These are phyloP conservation scores for Alnus glutinosa DNA, from an alignment of 306 rosid genomes.

Conservation along the genomic window DNA sequence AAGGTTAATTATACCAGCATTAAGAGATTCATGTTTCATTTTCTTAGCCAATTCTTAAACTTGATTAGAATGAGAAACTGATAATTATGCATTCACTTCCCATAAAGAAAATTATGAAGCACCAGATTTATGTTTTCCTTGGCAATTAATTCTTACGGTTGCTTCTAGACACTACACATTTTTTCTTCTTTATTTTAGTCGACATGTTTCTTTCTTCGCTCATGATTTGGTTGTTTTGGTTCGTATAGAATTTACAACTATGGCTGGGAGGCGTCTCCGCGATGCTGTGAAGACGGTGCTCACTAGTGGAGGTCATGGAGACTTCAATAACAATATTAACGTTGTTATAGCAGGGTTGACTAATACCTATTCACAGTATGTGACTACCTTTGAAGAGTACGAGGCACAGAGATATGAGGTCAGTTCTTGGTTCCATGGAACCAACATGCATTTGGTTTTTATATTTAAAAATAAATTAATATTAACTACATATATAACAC, in stretches of 20 bases:
- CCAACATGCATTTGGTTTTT: background rate
- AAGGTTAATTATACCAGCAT: background rate
- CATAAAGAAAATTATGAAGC: background rate
- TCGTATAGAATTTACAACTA: slow-evolving; percentile 76
- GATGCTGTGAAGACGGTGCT: slow-evolving; percentile 76
- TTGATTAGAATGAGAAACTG: background rate
- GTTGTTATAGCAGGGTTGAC: slow-evolving; percentile 85
- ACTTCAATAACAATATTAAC: slow-evolving; percentile 43
- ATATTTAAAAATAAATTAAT: background rate
- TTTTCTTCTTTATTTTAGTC: background rate
- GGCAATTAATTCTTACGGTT: background rate
- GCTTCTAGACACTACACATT: background rate
- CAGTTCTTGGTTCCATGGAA: slow-evolving; percentile 31
- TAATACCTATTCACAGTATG: slow-evolving; percentile 83
- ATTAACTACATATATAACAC: background rate
- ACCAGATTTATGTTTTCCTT: background rate
- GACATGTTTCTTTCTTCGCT: slow-evolving; percentile 19
- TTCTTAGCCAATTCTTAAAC: background rate
- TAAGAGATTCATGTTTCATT: background rate
- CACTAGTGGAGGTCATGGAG: slow-evolving; percentile 34
- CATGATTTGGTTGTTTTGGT: slow-evolving; percentile 18
- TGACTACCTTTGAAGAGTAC: slow-evolving; percentile 85
- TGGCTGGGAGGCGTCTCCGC: slow-evolving; percentile 96
- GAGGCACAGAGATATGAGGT: slow-evolving; percentile 93
- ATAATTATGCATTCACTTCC: background rate